These are phyloP conservation scores for Stramenopiles sp. DNA, from an alignment of 352 stramenopile species.

Conservation along the genomic window DNA sequence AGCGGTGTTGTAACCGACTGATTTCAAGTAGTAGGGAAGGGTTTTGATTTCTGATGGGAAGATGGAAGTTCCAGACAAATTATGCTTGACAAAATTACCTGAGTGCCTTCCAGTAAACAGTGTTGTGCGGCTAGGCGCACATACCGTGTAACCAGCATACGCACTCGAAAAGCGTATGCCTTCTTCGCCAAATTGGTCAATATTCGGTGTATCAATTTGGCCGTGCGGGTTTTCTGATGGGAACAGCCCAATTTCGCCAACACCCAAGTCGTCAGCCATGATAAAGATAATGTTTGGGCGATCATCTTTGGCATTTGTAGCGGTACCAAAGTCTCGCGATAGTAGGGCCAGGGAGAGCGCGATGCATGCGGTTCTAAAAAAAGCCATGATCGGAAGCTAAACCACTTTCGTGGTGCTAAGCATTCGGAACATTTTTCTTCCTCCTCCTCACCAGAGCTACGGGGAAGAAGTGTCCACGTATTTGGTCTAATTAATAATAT, in stretches of 20 bases:
- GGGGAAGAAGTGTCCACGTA: too few species aligned
- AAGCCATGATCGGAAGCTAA: too few species aligned
- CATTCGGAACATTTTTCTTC: too few species aligned
- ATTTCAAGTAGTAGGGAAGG: constrained; percentile 6
- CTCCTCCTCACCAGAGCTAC: too few species aligned
- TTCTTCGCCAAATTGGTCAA: neutral
- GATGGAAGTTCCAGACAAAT: constrained; percentile 8
- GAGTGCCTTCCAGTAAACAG: constrained; percentile 16
- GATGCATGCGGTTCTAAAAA: too few species aligned
- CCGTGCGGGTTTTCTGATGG: neutral
- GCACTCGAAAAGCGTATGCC: constrained; percentile 9
- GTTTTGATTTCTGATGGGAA: neutral
- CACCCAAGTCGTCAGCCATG: constrained; percentile 14
- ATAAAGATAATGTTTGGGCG: constrained; percentile 12
- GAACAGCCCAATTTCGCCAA: constrained; percentile 2
- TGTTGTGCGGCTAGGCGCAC: constrained; percentile 13
- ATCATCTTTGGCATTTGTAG: too few species aligned
- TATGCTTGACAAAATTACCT: neutral
- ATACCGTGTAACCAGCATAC: constrained; percentile 16
- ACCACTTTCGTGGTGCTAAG: too few species aligned
- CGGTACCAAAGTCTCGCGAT: too few species aligned
- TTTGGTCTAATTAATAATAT: too few species aligned
- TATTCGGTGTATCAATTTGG: constrained; percentile 6
- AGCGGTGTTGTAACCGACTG: constrained; percentile 12
- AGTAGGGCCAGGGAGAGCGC: too few species aligned